These are phyloP conservation scores for Solanum bukasovii DNA, from an alignment of 257 asterid genomes.

Conservation along the genomic window DNA sequence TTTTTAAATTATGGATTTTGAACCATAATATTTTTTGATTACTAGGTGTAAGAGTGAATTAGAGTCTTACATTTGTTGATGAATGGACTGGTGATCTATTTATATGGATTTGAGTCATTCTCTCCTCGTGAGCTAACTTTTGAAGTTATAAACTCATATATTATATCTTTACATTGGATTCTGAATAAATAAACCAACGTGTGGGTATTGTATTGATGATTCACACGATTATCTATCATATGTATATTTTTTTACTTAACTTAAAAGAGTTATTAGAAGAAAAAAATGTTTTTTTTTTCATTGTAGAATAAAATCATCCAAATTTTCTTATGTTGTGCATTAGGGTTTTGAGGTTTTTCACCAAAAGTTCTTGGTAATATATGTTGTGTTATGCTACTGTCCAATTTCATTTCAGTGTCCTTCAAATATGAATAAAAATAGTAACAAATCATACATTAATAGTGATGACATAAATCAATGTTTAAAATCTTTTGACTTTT, in stretches of 20 bases:
- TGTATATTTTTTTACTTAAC: background rate
- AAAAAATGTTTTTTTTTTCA: too few species aligned
- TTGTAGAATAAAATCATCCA: background rate
- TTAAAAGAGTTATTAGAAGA: background rate
- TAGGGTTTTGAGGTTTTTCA: background rate
- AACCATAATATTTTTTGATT: too few species aligned
- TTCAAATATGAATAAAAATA: background rate
- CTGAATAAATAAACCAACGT: too few species aligned
- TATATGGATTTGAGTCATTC: background rate
- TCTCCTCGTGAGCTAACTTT: too few species aligned
- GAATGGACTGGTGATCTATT: rapidly evolving
- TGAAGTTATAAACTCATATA: too few species aligned
- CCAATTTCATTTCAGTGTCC: background rate
- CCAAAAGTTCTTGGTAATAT: background rate
- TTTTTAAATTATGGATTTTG: background rate
- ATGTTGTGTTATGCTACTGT: background rate
- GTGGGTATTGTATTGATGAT: too few species aligned
- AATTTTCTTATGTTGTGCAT: background rate
- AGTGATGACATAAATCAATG: background rate
- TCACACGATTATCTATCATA: too few species aligned
- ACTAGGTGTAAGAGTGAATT: too few species aligned
- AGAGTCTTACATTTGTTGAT: background rate
- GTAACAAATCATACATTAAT: background rate
- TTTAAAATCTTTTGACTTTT: background rate
- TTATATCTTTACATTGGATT: background rate